Conservation (phyloP, 371 early-diverging fungal species). For the Mortierella sp. region DNA sequence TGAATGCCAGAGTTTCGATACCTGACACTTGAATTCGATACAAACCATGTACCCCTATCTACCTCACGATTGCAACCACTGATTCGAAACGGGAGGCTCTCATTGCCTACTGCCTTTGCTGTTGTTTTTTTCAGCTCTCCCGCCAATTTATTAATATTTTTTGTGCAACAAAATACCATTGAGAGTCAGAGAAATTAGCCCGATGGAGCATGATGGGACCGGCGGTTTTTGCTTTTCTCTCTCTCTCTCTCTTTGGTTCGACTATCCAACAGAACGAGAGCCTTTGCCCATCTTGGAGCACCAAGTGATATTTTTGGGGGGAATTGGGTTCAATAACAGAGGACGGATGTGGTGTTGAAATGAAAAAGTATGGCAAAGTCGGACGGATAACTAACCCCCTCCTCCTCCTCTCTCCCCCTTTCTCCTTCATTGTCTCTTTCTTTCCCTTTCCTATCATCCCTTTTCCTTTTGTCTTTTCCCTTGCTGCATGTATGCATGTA, state of each 20-base stretch:
- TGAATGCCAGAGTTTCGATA: too few species aligned
- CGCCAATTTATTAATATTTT: slow-evolving; percentile 4
- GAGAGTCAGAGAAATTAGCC: neutral
- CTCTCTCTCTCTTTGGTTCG: neutral
- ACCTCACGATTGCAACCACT: neutral
- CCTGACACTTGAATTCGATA: too few species aligned
- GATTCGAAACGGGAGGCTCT: neutral
- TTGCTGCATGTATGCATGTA: neutral
- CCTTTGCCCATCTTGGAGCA: slow-evolving; percentile 12
- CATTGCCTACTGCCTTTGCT: neutral
- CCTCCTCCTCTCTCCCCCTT: neutral
- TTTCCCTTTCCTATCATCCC: neutral
- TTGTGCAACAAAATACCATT: neutral
- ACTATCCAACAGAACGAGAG: slow-evolving; percentile 4
- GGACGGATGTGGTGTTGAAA: neutral
- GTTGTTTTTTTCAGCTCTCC: slow-evolving; percentile 1
- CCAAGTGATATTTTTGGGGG: slow-evolving; percentile 5
- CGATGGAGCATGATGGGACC: neutral
- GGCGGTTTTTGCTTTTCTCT: neutral
- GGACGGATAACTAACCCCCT: neutral
- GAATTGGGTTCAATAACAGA: neutral
- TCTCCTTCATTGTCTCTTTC: neutral
- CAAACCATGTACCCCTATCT: slow-evolving; percentile 1
- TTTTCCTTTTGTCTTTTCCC: neutral
- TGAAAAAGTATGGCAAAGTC: neutral